Evolutionary conservation across 148 eudicot species (phyloP).

Genomic region (Selenicereus undatus): DNA sequence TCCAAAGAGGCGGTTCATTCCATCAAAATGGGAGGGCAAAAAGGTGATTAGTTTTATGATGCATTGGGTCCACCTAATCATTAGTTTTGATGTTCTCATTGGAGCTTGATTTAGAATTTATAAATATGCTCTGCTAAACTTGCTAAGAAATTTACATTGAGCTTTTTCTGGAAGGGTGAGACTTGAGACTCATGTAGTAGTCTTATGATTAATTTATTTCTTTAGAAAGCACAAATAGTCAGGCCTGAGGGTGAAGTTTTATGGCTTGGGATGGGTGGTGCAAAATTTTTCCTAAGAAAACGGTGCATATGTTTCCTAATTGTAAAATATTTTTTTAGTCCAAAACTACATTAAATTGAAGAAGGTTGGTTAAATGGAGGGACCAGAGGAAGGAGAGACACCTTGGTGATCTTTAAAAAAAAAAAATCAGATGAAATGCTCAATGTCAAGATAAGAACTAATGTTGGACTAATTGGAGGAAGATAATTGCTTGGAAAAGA

Average conservation of each 20-base stretch:
- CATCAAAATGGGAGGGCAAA: conserved; percentile 86
- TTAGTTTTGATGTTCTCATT: not conserved
- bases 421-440: not conserved
- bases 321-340: not conserved
- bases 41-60: conserved; percentile 35
- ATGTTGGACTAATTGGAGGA: not conserved
- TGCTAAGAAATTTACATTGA: not conserved
- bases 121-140: not conserved
- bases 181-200: not conserved
- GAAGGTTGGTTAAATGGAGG: not conserved
- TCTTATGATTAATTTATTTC: not conserved
- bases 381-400: not conserved
- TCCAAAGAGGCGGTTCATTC: conserved; percentile 89
- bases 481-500: not conserved
- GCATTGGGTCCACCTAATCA: not conserved
- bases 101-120: not conserved
- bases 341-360: not conserved
- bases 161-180: not conserved
- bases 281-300: not conserved
- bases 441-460: not conserved
- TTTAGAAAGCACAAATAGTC: not conserved
- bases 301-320: not conserved
- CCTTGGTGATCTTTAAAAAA: not conserved
- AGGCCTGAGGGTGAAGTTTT: not conserved
- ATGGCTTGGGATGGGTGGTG: not conserved